These are phyloP conservation scores for Glaciozyma antarctica DNA, from an alignment of 768 basidiomycete genomes.

Conservation along the genomic window DNA sequence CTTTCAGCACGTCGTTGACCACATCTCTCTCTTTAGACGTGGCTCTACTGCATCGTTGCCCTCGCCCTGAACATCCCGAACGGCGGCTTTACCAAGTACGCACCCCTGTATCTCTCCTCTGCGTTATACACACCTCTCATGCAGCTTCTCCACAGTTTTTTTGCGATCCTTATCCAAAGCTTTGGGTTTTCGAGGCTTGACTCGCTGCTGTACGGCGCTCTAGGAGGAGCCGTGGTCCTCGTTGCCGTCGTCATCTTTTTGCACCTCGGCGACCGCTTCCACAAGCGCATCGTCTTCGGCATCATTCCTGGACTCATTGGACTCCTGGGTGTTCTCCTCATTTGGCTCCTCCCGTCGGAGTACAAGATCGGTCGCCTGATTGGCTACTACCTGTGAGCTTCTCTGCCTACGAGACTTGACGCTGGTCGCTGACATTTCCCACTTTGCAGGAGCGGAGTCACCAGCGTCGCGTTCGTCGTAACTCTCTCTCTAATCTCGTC, in stretches of 20 bases:
- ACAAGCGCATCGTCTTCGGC: conserved; percentile 9
- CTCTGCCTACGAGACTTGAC: too few relatives aligned
- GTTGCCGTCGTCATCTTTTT: conserved; percentile 11
- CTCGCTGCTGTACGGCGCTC: conserved; percentile 16
- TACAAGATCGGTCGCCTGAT: conserved; percentile 18
- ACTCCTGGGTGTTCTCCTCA: conserved; percentile 19
- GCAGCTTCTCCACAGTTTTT: conserved; percentile 8
- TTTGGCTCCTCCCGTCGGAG: conserved; percentile 13
- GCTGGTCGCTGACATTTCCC: not conserved
- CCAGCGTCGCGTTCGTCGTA: conserved; percentile 21
- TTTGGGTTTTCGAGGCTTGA: conserved; percentile 14
- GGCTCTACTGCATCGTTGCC: conserved; percentile 20
- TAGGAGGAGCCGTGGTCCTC: conserved; percentile 6
- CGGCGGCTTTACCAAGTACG: conserved; percentile 9
- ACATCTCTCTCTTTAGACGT: not conserved
- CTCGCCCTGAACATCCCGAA: conserved; percentile 18
- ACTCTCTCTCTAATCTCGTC: conserved; percentile 24
- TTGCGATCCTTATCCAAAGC: conserved; percentile 17
- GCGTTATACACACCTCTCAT: not conserved
- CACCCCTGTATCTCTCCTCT: not conserved
- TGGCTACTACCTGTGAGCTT: conserved; percentile 25
- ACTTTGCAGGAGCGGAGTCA: not conserved
- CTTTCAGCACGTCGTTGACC: not conserved
- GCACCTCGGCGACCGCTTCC: conserved; percentile 8
- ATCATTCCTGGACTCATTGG: conserved; percentile 2